Base-by-base conservation (phyloP, 345 rosid genomes). In the Mallotus nudiflorus region DNA sequence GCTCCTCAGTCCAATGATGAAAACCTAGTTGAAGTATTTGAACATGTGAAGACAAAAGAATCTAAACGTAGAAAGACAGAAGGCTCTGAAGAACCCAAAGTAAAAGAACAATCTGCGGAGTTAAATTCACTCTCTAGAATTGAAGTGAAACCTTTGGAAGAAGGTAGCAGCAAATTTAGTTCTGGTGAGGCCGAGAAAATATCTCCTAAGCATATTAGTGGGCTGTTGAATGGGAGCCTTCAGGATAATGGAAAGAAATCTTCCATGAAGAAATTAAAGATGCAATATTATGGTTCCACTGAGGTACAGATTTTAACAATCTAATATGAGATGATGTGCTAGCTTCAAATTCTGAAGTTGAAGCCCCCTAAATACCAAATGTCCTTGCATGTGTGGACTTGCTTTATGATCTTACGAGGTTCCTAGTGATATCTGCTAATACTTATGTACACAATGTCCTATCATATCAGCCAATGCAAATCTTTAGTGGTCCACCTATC, bases 271-370 rank as follows among this genome's bases (percentile, higher is more conserved):
- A 81, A 78, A 65, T 62, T 80, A 19, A 86, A 85, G 77, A 82
- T 76, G 67, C 76, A 85, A 56, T 66, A 8, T 22, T 77, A 81
- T 74, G 87, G 82, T 75, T 89, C 92, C 42, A 86, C 77, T 44
- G 88, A 85, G 93, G 97, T 89, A 81, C 39, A 70, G 10, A 39
- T 63, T 60, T 54, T 28, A 37, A 46, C 65, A 18, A 25, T 53
- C 35, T 3, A 12, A 61, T 35, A 7, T 54, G 22, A 20, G 54
- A 37, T 12, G 42, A 13, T 28, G 2, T 49, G 20, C 37, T 49
- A 12, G 19, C 35, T 52, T 39, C 9, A 53, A 29, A 39, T 61
- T 74, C n/a, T 14, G 39, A 68, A 28, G 5, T 62, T 62, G 50
- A n/a, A 27, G 3, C 5, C 51, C 24, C 51, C 35, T 13, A 18